phyloP scores from a whole-genome alignment of 202 grass and related monocot species.

The Saccharum hybrid region DNA sequence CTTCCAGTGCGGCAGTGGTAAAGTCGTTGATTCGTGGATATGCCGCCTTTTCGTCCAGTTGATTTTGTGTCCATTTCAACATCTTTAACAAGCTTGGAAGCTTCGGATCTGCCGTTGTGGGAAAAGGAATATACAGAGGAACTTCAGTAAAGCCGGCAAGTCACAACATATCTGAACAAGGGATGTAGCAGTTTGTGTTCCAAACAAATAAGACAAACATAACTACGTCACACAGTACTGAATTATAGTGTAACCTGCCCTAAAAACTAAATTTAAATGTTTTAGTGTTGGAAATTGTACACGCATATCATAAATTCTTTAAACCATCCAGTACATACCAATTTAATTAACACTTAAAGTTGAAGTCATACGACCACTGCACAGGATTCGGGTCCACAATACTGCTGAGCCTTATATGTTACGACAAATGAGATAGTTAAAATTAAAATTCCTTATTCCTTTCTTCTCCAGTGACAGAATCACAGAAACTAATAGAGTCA shows the following conservation, averaged over 20 bases:
- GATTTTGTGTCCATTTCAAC: constrained; percentile 91
- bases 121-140: constrained; percentile 21
- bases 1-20: constrained; percentile 71
- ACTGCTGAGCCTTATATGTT: not conserved
- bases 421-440: not conserved
- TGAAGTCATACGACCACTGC: not conserved
- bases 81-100: constrained; percentile 95
- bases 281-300: not conserved
- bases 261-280: not conserved
- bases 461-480: not conserved
- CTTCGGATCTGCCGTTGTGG: constrained; percentile 72
- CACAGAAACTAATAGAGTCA: not conserved
- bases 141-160: not conserved
- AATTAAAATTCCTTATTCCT: not conserved
- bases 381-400: not conserved
- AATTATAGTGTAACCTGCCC: not conserved
- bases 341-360: not conserved
- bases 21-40: constrained; percentile 84
- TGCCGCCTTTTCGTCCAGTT: constrained; percentile 78
- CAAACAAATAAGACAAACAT: not conserved
- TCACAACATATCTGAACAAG: not conserved
- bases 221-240: not conserved
- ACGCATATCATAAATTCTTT: not conserved
- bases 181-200: constrained; percentile 10
- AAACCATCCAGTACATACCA: not conserved